Percentiles rank a stretch among this genome's conserved stretches.
Conservation (phyloP, 2,329 filamentous ascomycete species). For the Hypoxylon sp. region DNA sequence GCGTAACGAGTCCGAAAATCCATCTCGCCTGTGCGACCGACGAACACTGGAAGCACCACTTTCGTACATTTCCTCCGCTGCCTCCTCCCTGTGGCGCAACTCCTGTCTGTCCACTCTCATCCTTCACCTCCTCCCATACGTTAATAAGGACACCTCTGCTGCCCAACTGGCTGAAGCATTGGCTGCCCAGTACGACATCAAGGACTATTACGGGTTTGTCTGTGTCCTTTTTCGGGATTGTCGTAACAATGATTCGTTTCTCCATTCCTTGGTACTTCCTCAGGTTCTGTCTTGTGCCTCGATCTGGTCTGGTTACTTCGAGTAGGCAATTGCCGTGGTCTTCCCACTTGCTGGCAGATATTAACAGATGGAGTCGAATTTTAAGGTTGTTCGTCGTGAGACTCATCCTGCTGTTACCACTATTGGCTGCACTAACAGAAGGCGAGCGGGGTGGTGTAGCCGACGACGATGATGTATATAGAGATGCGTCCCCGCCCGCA, state of each 20-base stretch:
- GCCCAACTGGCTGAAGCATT: slow-evolving; percentile 86
- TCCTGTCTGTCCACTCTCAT: slow-evolving; percentile 71
- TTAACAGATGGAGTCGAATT: slow-evolving; percentile 87
- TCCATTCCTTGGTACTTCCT: slow-evolving; percentile 77
- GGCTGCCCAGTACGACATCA: slow-evolving; percentile 87
- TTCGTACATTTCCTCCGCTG: slow-evolving; percentile 69
- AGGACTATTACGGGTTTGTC: slow-evolving; percentile 75
- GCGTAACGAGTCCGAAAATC: slow-evolving; percentile 70
- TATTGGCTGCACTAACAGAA: slow-evolving; percentile 69
- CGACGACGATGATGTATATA: slow-evolving; percentile 73
- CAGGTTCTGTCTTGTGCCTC: slow-evolving; percentile 71
- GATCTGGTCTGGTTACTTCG: slow-evolving; percentile 83
- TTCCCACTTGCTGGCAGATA: slow-evolving; percentile 85
- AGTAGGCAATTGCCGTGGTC: slow-evolving; percentile 89
- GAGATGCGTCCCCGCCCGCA: slow-evolving; percentile 68
- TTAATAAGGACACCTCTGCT: slow-evolving; percentile 89
- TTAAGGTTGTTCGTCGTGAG: slow-evolving; percentile 84
- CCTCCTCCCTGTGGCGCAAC: slow-evolving; percentile 67
- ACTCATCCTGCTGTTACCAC: slow-evolving; percentile 64
- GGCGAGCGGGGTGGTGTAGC: slow-evolving; percentile 69
- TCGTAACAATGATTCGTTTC: slow-evolving; percentile 86
- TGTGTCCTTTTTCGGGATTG: slow-evolving; percentile 74
- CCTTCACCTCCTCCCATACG: slow-evolving; percentile 84
- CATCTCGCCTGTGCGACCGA: slow-evolving; percentile 68
- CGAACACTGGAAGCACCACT: slow-evolving; percentile 75